Evolutionary conservation across 2,329 filamentous ascomycete genomes (phyloP), one percentile per base, ranked within the genome.

Genomic region (Trichoderma cornu-damae): DNA sequence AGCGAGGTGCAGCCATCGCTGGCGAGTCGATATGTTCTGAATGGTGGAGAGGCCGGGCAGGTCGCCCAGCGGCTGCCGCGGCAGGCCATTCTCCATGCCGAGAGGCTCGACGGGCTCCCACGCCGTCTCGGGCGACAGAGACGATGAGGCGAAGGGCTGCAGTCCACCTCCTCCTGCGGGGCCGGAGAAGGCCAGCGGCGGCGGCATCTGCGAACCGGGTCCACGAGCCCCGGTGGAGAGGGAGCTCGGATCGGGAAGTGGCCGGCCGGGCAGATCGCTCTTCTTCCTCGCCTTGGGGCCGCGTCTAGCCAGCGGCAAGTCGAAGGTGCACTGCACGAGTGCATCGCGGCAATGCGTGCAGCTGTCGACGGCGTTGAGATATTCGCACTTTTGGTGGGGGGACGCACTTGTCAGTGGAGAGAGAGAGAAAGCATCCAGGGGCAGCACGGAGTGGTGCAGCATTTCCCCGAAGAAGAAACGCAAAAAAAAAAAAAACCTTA

Each of bases 271-370:
- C 4, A 59, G 48, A 34, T 63, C 59, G 42, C 55, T 49, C 30
- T 59, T 59, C 56, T 63, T 65, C 58, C 64, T 66, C n/a, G 64
- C 60, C 46, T 75, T 75, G 12, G 73, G 73, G 1, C 73, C 73
- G 54, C 73, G 66, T 61, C 70, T 65, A 8, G 67, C 71, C 32
- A 73, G 61, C 28, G 73, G 73, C 47, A 74, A 50, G 43, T 74
- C 61, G 59, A 75, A 75, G 3, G 66, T 72, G 59, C 73, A 75
- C 58, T 62, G 58, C 50, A 65, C 62, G 6, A 63, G 66, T 28
- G 67, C 66, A 48, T 69, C 63, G 22, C 66, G 67, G 61, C 73
- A 75, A 42, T 66, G 68, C 22, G 66, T 67, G 57, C 70, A 72
- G 55, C 64, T 63, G 11, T 59, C 59, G 30, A 58, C 61, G 1